Base-by-base conservation (phyloP, 2,329 filamentous ascomycete species). In the Epicoccum sorghinum region DNA sequence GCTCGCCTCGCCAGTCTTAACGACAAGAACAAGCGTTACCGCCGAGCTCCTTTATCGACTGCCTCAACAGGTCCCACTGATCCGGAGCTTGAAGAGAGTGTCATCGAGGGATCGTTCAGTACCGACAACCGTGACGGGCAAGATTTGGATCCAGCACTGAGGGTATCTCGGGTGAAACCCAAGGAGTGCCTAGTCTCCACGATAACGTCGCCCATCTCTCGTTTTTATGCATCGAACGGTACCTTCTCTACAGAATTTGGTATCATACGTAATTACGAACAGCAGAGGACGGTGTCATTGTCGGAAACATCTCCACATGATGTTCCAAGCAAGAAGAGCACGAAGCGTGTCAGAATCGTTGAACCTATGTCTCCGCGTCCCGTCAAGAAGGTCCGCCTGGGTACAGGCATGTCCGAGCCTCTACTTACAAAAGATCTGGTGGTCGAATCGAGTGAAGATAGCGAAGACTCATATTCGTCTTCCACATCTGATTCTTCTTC, bases 231-330 rank as follows among this genome's bases (percentile, higher is more conserved):
- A 7, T 53, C 58, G 3, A 78, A 65, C 29, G 79, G 79, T 4
- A 82, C 79, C 0, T 81, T 81, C 60, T 77, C 75, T 2, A 81
- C 79, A 0, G 67, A 76, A n/a, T 71, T 72, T 35, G 46, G 42
- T 2, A 10, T 41, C 14, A 32, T 52, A 24, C 44, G 37, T 33
- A 18, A 14, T 3, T 14, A 12, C 13, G 44, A 49, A 14, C 9
- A 41, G 13, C 70, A 71, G 25, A 18, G 27, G 22, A 6, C 40
- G 9, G 32, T 18, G 6, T 33, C 23, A 6, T 14, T 23, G 3
- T 6, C 27, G n/a, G 27, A 36, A 3, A 14, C 30, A 18, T 18
- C 18, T 18, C 18, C 18, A 18, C 27, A 29, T 9, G 6, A 9
- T 33, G 24, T 43, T 3, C 14, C 33, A 35, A 37, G 44, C 12